Percentiles rank a stretch among this genome's conserved stretches.
Conservation (phyloP, 2,329 filamentous ascomycete genomes). For the Pyricularia sp. region DNA sequence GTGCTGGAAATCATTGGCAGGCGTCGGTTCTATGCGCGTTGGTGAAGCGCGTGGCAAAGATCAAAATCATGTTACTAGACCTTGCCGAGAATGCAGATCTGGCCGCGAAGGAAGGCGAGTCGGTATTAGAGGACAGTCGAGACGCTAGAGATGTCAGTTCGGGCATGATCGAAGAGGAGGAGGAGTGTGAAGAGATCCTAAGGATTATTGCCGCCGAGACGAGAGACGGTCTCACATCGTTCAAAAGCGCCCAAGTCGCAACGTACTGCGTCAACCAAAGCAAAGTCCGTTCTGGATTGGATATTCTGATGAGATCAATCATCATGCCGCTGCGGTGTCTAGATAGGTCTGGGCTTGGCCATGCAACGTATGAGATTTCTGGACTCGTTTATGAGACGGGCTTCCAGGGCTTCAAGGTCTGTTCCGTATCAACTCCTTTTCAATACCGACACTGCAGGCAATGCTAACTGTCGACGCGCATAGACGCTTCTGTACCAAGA, state of each 20-base stretch:
- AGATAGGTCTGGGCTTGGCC: not conserved
- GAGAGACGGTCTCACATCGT: not conserved
- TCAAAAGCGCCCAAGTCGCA: not conserved
- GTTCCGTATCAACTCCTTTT: not conserved
- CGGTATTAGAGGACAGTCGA: not conserved
- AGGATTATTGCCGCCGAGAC: not conserved
- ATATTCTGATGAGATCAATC: not conserved
- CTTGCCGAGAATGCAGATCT: not conserved
- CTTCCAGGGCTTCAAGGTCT: not conserved
- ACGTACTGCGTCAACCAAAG: not conserved
- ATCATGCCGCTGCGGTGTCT: not conserved
- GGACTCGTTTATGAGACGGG: not conserved
- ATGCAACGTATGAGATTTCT: not conserved
- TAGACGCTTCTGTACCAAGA: not conserved
- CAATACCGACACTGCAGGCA: no score
- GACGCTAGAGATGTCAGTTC: not conserved
- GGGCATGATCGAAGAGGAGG: not conserved
- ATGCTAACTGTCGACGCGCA: not conserved
- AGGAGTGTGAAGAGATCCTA: not conserved
- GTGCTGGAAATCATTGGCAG: not conserved
- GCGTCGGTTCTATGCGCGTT: not conserved
- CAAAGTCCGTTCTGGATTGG: not conserved
- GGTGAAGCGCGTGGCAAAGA: not conserved
- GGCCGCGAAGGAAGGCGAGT: not conserved
- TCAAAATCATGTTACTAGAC: not conserved